Percentiles rank a stretch among this genome's conserved stretches.
Evolutionary conservation across 495 filamentous ascomycete species (phyloP).

Genomic region (Penicillium atrosanguineum): DNA sequence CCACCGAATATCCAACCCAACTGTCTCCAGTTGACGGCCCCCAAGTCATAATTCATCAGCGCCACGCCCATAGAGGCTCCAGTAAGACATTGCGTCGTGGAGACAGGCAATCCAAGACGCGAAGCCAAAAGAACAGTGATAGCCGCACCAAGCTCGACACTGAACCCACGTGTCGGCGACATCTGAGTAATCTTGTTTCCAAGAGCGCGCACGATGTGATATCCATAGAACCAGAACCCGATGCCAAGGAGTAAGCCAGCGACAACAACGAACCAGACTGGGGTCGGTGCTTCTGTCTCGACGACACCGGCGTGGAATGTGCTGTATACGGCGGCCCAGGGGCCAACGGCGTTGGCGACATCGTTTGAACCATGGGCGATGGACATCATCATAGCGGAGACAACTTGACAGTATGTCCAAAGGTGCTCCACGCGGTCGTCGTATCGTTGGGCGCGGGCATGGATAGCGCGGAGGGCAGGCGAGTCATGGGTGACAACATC

Average conservation of each 20-base stretch:
- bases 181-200: conserved; percentile 69
- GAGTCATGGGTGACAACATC: conserved; percentile 54
- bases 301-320: conserved; percentile 49
- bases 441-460: conserved; percentile 61
- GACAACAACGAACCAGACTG: conserved; percentile 66
- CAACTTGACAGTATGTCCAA: conserved; percentile 67
- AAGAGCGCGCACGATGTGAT: conserved; percentile 66
- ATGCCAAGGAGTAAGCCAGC: conserved; percentile 55
- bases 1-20: conserved; percentile 33
- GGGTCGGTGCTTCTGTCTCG: conserved; percentile 49
- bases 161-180: conserved; percentile 65
- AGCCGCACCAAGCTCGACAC: conserved; percentile 67
- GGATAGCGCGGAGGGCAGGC: conserved; percentile 49
- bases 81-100: conserved; percentile 40
- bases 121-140: conserved; percentile 68
- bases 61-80: conserved; percentile 38
- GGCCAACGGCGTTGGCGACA: conserved; percentile 68
- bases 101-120: conserved; percentile 46
- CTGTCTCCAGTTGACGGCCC: conserved; percentile 39
- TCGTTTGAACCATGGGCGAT: conserved; percentile 78
- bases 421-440: conserved; percentile 70
- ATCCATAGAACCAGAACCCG: conserved; percentile 70
- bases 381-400: conserved; percentile 66
- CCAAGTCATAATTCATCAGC: conserved; percentile 40
- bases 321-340: conserved; percentile 61